Conservation (phyloP, 2,329 filamentous ascomycete species). For the Graphiopsis chlorocephala region DNA sequence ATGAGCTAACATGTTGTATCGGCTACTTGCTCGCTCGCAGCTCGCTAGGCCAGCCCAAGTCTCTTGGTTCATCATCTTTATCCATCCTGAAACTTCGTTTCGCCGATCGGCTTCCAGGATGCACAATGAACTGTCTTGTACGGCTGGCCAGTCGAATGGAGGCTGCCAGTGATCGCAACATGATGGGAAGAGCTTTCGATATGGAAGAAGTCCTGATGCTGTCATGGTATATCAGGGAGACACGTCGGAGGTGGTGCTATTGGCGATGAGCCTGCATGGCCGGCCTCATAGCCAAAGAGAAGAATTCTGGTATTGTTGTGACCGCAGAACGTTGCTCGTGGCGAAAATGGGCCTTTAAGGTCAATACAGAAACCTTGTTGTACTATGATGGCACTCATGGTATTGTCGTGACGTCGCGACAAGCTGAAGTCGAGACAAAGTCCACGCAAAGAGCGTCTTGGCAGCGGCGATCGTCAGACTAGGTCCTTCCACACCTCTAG, state of each 20-base stretch:
- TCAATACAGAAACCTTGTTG: background rate
- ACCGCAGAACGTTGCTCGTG: background rate
- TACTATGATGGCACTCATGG: background rate
- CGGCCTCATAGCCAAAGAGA: too few relatives aligned
- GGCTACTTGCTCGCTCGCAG: background rate
- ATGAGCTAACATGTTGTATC: background rate
- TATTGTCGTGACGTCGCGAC: background rate
- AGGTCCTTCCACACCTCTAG: background rate
- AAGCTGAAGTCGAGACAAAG: background rate
- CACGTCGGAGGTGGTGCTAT: background rate
- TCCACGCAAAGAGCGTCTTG: background rate
- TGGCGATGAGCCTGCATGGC: background rate
- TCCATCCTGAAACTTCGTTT: background rate
- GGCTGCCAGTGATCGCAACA: background rate
- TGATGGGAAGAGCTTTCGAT: background rate
- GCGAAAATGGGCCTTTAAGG: background rate
- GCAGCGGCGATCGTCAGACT: background rate
- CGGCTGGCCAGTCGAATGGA: background rate
- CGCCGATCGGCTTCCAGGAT: background rate
- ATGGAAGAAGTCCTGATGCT: background rate
- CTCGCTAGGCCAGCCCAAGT: background rate
- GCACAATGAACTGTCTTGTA: background rate
- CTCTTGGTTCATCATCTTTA: background rate
- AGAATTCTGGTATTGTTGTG: rapidly evolving
- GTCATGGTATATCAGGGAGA: background rate